phyloP scores from a whole-genome alignment of 805 yeast genomes.

The Ogataea trehaloabstinens region DNA sequence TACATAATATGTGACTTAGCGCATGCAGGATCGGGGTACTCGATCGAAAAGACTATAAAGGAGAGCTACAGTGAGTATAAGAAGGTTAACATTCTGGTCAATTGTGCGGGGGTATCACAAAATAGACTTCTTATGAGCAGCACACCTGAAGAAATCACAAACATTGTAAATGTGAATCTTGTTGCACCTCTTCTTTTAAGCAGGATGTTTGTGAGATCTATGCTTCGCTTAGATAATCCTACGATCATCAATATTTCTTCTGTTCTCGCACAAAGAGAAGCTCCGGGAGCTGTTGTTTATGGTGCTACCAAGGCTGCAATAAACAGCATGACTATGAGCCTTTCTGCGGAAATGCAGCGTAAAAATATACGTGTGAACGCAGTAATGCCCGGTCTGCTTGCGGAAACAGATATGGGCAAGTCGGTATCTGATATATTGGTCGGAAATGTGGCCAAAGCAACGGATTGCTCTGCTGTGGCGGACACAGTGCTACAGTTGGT shows the following conservation, averaged over 20 bases:
- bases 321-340: slow-evolving; percentile 54
- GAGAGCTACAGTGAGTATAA: slow-evolving; percentile 29
- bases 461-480: slow-evolving; percentile 14
- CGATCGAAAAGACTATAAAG: slow-evolving; percentile 13
- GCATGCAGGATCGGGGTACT: slow-evolving; percentile 3
- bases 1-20: slow-evolving; percentile 36
- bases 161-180: slow-evolving; percentile 55
- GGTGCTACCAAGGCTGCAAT: slow-evolving; percentile 72
- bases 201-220: slow-evolving; percentile 47
- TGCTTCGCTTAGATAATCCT: slow-evolving; percentile 39
- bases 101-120: slow-evolving; percentile 69
- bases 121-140: slow-evolving; percentile 47
- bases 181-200: slow-evolving; percentile 59
- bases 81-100: slow-evolving; percentile 47
- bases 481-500: slow-evolving; percentile 7
- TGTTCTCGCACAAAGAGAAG: slow-evolving; percentile 44
- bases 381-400: slow-evolving; percentile 64
- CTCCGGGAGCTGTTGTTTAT: slow-evolving; percentile 64
- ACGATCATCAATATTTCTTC: slow-evolving; percentile 67
- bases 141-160: slow-evolving; percentile 37
- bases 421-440: slow-evolving; percentile 24
- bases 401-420: slow-evolving; percentile 65
- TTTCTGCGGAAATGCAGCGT: slow-evolving; percentile 59
- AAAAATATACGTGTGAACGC: slow-evolving; percentile 59
- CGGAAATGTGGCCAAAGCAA: slow-evolving; percentile 1